Evolutionary conservation across 306 rosid genomes (phyloP).

Genomic region (Mimosa pudica): DNA sequence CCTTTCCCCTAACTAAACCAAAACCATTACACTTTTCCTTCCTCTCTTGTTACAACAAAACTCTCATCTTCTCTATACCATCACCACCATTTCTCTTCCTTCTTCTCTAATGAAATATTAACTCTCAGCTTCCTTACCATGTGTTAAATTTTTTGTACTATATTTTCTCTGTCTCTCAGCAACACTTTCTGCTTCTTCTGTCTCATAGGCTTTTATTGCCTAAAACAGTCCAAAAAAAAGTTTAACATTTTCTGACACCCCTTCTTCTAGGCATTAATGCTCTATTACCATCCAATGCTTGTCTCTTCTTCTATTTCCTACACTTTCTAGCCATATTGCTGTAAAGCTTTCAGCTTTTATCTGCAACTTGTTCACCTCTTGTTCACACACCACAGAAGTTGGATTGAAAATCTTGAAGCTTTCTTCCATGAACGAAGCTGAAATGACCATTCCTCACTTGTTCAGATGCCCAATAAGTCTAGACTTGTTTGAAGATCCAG

Average conservation of each 20-base stretch:
- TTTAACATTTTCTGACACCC: constrained; percentile 30
- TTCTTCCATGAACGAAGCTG: constrained; percentile 53
- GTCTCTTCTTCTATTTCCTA: constrained; percentile 21
- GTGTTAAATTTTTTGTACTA: constrained; percentile 10
- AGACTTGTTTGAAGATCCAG: constrained; percentile 84
- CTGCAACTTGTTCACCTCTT: not conserved
- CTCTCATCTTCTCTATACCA: not conserved
- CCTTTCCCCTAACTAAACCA: not conserved
- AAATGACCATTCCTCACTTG: constrained; percentile 64
- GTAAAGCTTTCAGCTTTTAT: not conserved
- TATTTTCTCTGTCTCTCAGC: constrained; percentile 13
- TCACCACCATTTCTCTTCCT: not conserved
- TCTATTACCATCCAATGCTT: constrained; percentile 12
- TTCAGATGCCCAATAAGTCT: constrained; percentile 86
- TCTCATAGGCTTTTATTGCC: constrained; percentile 27
- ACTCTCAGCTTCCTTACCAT: constrained; percentile 21
- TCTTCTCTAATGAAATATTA: too few relatives aligned
- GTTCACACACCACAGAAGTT: constrained; percentile 20
- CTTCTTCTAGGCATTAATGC: constrained; percentile 5
- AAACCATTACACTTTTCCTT: not conserved
- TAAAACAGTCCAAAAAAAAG: constrained; percentile 25
- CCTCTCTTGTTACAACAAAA: not conserved
- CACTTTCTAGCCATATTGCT: not conserved
- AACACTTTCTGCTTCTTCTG: constrained; percentile 3
- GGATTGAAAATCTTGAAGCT: not conserved